Base-by-base conservation (phyloP, 805 yeast genomes). In the Barnettozyma sp. region DNA sequence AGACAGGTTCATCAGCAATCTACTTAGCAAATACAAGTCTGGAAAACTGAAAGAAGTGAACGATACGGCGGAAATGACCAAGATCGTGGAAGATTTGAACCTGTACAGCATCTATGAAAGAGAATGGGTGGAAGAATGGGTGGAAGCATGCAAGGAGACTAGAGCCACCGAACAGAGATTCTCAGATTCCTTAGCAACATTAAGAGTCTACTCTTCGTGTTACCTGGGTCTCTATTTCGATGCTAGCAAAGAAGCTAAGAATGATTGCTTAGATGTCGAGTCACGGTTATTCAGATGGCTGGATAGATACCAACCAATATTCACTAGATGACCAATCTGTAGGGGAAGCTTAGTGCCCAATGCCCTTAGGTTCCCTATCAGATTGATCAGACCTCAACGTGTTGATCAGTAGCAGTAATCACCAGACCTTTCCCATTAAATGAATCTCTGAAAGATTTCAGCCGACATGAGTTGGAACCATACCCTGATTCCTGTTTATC, bases 341-440 rank as follows among this genome's bases (percentile, higher is more conserved):
- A 68, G 59, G 5, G 73, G 72, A 17, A 62, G 45, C 9, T 34
- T 41, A 43, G 64, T 68, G 2, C 57, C 55, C 14, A 51, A 32
- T 12, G 56, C 54, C 28, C 70, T 45, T 7, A 66, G 45, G 30
- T 70, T 52, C 2, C 70, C 67, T 24, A 82, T 53, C 14, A 59
- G 28, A 8, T 52, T 45, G 3, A 52, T 32, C 12, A 63, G 43
- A 12, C 54, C 45, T 47, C 44, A 2, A 56, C 44, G 37, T 58
- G 58, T 6, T 34, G 34, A 22, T 61, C 61, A 4, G 48, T 40
- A 8, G 60, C 52, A 8, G 60, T 50, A 27, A 62, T 34, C 4
- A 52, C 60, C 19, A 59, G 44, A 6, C 67, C 66, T 33, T 46
- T 50, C 2, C 67, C 67, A 36, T 60, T 61, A 11, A 57, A 37